phyloP scores from a whole-genome alignment of 2,329 filamentous ascomycete genomes.

The Colletotrichum costaricense region DNA sequence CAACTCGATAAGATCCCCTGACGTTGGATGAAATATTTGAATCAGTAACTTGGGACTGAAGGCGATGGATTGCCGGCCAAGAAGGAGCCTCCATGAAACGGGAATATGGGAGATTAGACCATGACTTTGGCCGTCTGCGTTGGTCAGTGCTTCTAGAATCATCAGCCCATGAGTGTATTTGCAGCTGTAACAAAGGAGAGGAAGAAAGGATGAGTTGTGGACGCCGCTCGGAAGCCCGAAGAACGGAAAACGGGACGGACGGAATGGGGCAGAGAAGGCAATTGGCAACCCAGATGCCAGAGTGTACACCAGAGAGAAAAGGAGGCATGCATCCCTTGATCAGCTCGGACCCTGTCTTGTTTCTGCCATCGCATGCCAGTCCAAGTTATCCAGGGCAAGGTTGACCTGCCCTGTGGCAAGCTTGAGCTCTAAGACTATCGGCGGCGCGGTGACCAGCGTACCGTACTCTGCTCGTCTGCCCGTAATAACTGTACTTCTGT shows the following conservation, averaged over 20 bases:
- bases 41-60: background rate
- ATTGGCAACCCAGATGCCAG: background rate
- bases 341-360: constrained; percentile 11
- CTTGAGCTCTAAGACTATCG: background rate
- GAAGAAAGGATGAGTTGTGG: background rate
- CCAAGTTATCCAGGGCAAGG: constrained; percentile 9
- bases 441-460: background rate
- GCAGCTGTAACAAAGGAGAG: background rate
- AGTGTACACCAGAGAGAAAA: constrained; percentile 13
- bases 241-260: background rate
- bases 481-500: background rate
- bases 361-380: constrained; percentile 9
- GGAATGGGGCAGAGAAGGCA: constrained; percentile 4
- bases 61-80: background rate
- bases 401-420: background rate
- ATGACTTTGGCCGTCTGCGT: background rate
- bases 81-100: background rate
- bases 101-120: constrained; percentile 20
- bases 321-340: constrained; percentile 24
- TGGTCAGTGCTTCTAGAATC: constrained; percentile 15
- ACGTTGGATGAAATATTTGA: background rate
- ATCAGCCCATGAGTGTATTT: constrained; percentile 9
- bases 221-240: background rate
- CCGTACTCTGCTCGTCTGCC: background rate
- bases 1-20: background rate